phyloP scores from a whole-genome alignment of 352 stramenopile species.

The Blastocystis sp. region DNA sequence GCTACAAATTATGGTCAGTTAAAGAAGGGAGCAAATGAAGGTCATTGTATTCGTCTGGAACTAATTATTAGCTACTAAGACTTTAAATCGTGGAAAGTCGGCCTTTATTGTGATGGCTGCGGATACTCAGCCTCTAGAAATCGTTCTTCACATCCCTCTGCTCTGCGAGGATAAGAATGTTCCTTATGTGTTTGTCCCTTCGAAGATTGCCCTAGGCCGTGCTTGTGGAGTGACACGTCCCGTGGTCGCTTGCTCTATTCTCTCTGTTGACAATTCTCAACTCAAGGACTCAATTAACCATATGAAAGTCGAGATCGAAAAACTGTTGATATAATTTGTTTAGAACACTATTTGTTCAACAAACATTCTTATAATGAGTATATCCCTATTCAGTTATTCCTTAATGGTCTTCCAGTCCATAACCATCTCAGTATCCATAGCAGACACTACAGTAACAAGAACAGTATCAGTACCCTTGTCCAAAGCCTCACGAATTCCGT shows the following conservation, averaged over 20 bases:
- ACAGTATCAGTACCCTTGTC: constrained; percentile 86
- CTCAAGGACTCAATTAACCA: constrained; percentile 95
- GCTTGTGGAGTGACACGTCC: constrained; percentile 96
- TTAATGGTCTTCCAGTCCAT: constrained; percentile 81
- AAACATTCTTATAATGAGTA: neutral
- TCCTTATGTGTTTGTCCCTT: constrained; percentile 88
- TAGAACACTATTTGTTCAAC: neutral
- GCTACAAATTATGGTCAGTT: constrained; percentile 99
- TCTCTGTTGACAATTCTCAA: constrained; percentile 97
- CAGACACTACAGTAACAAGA: constrained; percentile 86
- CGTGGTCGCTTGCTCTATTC: constrained; percentile 96
- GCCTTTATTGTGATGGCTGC: constrained; percentile 99
- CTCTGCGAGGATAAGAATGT: constrained; percentile 97
- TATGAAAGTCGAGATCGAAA: constrained; percentile 99
- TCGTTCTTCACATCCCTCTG: constrained; percentile 96
- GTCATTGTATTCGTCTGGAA: constrained; percentile 26
- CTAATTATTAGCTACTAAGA: constrained; percentile 85
- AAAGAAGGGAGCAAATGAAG: constrained; percentile 99
- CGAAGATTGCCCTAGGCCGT: constrained; percentile 93
- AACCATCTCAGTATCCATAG: constrained; percentile 94
- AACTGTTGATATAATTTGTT: constrained; percentile 94
- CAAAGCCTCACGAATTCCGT: constrained; percentile 92
- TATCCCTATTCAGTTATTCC: constrained; percentile 31
- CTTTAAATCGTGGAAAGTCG: constrained; percentile 96
- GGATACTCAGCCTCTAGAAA: constrained; percentile 98